Conservation (phyloP, 2,329 filamentous ascomycete species). For the Arthrobotrys musiformis region DNA sequence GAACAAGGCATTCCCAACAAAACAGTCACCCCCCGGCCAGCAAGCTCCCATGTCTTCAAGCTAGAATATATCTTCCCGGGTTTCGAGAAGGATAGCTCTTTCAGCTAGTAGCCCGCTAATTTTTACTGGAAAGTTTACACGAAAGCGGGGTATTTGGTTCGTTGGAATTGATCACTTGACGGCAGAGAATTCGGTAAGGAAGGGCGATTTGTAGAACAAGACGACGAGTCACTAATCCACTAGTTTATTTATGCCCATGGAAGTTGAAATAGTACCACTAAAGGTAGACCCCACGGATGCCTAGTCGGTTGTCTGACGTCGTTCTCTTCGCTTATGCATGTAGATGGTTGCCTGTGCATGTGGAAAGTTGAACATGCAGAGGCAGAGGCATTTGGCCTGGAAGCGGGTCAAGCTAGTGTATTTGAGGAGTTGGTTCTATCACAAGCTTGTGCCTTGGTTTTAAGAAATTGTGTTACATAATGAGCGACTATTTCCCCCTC, state of each 20-base stretch:
- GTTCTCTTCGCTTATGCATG: conserved; percentile 33
- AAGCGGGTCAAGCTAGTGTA: neutral
- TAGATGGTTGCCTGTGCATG: conserved; percentile 50
- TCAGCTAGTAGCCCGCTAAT: neutral
- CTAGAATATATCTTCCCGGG: conserved; percentile 54
- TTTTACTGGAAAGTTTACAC: conserved; percentile 45
- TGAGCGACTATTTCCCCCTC: conserved; percentile 1
- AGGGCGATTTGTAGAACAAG: neutral
- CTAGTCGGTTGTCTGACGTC: conserved; percentile 44
- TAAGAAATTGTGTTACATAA: conserved; percentile 27
- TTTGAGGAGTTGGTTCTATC: neutral
- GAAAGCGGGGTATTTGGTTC: conserved; percentile 43
- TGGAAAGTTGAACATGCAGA: conserved; percentile 2
- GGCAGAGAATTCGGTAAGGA: conserved; percentile 24
- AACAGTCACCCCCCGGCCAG: neutral
- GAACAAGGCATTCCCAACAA: conserved; percentile 51
- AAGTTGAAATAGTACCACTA: conserved; percentile 23
- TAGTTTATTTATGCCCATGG: conserved; percentile 19
- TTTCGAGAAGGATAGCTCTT: conserved; percentile 46
- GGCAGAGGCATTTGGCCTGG: too few species aligned
- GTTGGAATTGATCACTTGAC: conserved; percentile 40
- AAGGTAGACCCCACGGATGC: conserved; percentile 47
- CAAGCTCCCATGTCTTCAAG: conserved; percentile 1
- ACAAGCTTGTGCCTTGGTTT: neutral
- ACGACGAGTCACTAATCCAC: conserved; percentile 2